These are phyloP conservation scores for Eremothecium gossypii DNA, from an alignment of 1,139 yeast species.

Conservation along the genomic window DNA sequence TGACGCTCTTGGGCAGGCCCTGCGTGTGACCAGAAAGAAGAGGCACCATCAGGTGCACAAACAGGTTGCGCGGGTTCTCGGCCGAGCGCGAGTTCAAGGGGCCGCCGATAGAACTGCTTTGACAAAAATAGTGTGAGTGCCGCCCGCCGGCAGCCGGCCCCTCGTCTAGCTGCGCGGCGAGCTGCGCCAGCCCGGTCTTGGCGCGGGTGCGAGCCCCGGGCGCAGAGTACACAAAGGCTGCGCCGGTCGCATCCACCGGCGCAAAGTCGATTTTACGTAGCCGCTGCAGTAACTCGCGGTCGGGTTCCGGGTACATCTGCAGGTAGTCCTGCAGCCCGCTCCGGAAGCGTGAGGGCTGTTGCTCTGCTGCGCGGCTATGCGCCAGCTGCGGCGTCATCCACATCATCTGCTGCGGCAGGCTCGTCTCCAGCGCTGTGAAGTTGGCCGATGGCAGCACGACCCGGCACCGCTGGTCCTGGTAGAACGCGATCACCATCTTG, in stretches of 20 bases:
- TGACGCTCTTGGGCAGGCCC: constrained; percentile 24
- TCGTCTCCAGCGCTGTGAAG: constrained; percentile 44
- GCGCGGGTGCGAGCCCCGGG: constrained; percentile 28
- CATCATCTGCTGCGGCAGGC: constrained; percentile 51
- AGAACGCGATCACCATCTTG: constrained; percentile 55
- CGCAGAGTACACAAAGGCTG: constrained; percentile 45
- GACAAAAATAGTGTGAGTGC: constrained; percentile 38
- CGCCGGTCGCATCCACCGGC: constrained; percentile 35
- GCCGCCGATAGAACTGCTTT: constrained; percentile 52
- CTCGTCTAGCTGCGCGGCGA: constrained; percentile 35
- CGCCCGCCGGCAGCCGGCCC: constrained; percentile 7
- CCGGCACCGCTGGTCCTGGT: constrained; percentile 36
- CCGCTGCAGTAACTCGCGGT: constrained; percentile 23
- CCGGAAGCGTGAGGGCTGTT: constrained; percentile 28
- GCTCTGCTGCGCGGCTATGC: background rate
- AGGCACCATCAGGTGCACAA: constrained; percentile 49
- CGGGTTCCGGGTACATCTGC: constrained; percentile 31
- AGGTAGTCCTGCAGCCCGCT: constrained; percentile 39
- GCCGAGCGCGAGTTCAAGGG: constrained; percentile 35
- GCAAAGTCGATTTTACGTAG: constrained; percentile 38
- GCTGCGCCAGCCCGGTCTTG: constrained; percentile 43
- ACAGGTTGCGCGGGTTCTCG: constrained; percentile 35
- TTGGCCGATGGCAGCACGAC: constrained; percentile 55
- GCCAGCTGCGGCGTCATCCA: constrained; percentile 45
- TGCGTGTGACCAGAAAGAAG: constrained; percentile 26